Conservation (phyloP, 352 stramenopile genomes). For the Phytophthora meadii region DNA sequence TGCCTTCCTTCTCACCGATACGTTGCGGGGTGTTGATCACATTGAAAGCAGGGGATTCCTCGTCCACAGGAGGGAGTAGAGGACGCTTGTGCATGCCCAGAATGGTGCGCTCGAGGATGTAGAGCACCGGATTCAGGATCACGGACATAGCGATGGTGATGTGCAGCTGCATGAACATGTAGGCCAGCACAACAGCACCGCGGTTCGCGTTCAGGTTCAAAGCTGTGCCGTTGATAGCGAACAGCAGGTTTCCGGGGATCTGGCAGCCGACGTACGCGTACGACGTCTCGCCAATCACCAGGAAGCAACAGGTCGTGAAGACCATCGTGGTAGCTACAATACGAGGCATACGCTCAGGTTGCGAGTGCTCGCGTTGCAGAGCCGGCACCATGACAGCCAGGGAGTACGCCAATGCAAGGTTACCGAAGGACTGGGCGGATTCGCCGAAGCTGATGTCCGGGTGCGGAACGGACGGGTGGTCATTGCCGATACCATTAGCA, state of each 20-base stretch:
- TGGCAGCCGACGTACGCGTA: conserved; percentile 63
- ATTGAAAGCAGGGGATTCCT: conserved; percentile 44
- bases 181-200: conserved; percentile 59
- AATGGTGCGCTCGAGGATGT: conserved; percentile 60
- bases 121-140: conserved; percentile 67
- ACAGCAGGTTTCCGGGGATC: conserved; percentile 68
- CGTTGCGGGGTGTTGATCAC: conserved; percentile 31
- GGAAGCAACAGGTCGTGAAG: conserved; percentile 56
- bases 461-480: conserved; percentile 42
- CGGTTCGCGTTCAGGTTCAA: conserved; percentile 54
- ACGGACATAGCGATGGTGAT: conserved; percentile 69
- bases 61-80: conserved; percentile 21
- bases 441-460: conserved; percentile 57
- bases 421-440: conserved; percentile 61
- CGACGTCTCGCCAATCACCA: conserved; percentile 52
- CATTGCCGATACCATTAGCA: conserved; percentile 44
- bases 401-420: conserved; percentile 64
- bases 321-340: conserved; percentile 57
- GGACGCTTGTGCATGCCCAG: conserved; percentile 69
- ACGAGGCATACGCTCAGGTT: conserved; percentile 64
- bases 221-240: conserved; percentile 54
- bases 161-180: conserved; percentile 73
- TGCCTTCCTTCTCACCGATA: conserved; percentile 20
- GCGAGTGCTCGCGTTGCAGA: conserved; percentile 70
- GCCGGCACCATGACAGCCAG: conserved; percentile 62